These are phyloP conservation scores for Ophiostoma pallidulum DNA, from an alignment of 2,329 filamentous ascomycete genomes.

Conservation along the genomic window DNA sequence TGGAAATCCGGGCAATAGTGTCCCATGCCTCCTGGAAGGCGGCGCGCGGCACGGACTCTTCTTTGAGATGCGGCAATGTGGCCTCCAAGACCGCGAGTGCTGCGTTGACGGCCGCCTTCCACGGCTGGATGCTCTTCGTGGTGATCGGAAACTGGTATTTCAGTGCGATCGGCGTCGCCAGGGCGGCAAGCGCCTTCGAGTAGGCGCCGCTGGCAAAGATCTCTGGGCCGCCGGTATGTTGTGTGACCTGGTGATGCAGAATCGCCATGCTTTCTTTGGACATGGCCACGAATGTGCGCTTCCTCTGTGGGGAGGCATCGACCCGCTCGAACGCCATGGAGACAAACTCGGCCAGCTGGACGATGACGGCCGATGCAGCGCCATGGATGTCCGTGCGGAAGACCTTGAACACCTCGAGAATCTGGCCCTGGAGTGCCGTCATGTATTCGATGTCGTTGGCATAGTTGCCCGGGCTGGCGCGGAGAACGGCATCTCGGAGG, in stretches of 20 bases:
- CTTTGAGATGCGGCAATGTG: conserved; percentile 51
- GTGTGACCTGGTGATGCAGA: conserved; percentile 50
- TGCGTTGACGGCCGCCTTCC: conserved; percentile 69
- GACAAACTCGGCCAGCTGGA: conserved; percentile 60
- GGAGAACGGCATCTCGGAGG: conserved; percentile 59
- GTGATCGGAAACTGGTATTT: conserved; percentile 72
- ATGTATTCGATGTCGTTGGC: conserved; percentile 63
- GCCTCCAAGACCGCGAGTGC: conserved; percentile 58
- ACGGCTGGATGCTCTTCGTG: conserved; percentile 62
- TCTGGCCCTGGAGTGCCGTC: conserved; percentile 61
- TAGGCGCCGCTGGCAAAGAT: conserved; percentile 64
- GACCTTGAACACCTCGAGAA: conserved; percentile 57
- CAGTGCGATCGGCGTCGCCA: conserved; percentile 60
- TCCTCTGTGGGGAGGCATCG: conserved; percentile 25
- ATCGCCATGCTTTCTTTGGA: conserved; percentile 73
- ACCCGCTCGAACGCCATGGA: conserved; percentile 54
- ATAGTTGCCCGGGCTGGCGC: conserved; percentile 58
- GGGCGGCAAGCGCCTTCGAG: conserved; percentile 51
- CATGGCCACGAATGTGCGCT: conserved; percentile 80
- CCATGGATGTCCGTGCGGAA: conserved; percentile 57
- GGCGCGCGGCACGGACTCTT: conserved; percentile 34
- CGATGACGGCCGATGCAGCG: conserved; percentile 58
- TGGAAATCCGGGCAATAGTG: conserved; percentile 53
- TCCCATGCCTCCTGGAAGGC: conserved; percentile 58
- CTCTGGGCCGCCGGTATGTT: conserved; percentile 51